phyloP scores from a whole-genome alignment of 2,329 filamentous ascomycete genomes.

The Didymella exigua region DNA sequence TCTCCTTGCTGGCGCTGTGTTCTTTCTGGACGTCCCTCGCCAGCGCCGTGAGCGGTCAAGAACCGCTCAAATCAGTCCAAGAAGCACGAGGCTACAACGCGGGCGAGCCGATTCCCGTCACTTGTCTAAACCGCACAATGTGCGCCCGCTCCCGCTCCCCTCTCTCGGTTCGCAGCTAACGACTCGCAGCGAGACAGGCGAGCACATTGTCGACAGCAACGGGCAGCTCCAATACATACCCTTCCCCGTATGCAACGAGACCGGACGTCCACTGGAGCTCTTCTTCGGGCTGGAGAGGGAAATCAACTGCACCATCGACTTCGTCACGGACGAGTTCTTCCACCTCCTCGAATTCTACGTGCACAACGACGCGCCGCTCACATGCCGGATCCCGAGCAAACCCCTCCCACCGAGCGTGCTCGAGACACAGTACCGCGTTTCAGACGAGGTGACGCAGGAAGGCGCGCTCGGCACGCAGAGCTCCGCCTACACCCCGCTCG shows the following conservation, averaged over 20 bases:
- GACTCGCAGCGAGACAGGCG: slow-evolving; percentile 74
- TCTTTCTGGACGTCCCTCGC: slow-evolving; percentile 44
- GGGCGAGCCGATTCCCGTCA: slow-evolving; percentile 58
- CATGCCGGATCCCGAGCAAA: slow-evolving; percentile 84
- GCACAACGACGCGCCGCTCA: slow-evolving; percentile 91
- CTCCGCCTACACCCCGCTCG: slow-evolving; percentile 73
- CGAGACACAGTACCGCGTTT: slow-evolving; percentile 37
- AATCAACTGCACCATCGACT: slow-evolving; percentile 80
- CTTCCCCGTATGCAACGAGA: slow-evolving; percentile 91
- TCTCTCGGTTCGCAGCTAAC: slow-evolving; percentile 13
- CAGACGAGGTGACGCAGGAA: slow-evolving; percentile 49
- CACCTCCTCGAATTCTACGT: slow-evolving; percentile 95
- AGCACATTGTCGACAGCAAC: slow-evolving; percentile 80
- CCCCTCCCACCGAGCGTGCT: slow-evolving; percentile 59
- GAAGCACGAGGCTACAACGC: slow-evolving; percentile 53
- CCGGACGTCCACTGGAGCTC: slow-evolving; percentile 78
- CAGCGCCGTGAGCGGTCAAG: slow-evolving; percentile 49
- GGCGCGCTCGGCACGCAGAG: slow-evolving; percentile 44
- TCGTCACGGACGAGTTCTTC: slow-evolving; percentile 80
- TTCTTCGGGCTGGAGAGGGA: slow-evolving; percentile 82
- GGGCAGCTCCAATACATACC: slow-evolving; percentile 91
- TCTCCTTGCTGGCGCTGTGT: slow-evolving; percentile 35
- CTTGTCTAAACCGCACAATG: slow-evolving; percentile 59
- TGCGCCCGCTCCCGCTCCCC: slow-evolving; percentile 39
- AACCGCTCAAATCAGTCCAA: slow-evolving; percentile 45